Evolutionary conservation across 441 rosid genomes (phyloP).

Genomic region (Aquilaria agallochum): DNA sequence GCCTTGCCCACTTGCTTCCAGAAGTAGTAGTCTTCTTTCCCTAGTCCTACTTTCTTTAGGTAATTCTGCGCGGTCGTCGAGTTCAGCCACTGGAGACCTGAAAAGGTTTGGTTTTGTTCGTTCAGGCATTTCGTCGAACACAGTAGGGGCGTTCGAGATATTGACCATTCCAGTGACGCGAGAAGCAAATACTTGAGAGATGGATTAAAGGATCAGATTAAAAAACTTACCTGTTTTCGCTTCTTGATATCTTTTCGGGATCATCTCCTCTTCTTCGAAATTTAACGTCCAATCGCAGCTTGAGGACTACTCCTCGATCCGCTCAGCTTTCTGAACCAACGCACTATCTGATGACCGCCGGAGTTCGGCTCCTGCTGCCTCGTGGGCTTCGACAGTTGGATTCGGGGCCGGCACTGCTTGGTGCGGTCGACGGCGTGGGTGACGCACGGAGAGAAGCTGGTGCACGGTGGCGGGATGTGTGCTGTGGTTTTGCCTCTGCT

Average conservation of each 20-base stretch:
- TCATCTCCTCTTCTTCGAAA: constrained; percentile 30
- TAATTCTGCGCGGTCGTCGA: constrained; percentile 47
- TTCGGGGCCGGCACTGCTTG: no score
- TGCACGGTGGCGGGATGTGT: no score
- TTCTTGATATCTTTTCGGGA: constrained; percentile 48
- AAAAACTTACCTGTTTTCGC: constrained; percentile 50
- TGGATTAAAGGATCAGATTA: neutral
- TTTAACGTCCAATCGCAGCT: no score
- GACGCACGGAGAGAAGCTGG: no score
- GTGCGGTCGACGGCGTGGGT: no score
- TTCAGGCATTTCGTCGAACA: constrained; percentile 33
- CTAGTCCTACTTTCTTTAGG: constrained; percentile 65
- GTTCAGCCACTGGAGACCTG: constrained; percentile 52
- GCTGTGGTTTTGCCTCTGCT: no score
- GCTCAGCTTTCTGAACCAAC: no score
- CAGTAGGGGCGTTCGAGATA: neutral
- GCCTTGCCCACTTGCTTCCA: constrained; percentile 84
- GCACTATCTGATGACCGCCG: no score
- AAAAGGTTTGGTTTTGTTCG: constrained; percentile 8
- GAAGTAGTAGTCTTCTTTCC: constrained; percentile 62
- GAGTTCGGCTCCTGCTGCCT: no score
- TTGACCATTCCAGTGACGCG: neutral
- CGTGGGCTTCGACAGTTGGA: no score
- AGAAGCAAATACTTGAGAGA: neutral
- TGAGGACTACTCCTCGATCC: no score